Evolutionary conservation across 2,329 filamentous ascomycete species (phyloP).

Genomic region (Talaromyces rugulosus): DNA sequence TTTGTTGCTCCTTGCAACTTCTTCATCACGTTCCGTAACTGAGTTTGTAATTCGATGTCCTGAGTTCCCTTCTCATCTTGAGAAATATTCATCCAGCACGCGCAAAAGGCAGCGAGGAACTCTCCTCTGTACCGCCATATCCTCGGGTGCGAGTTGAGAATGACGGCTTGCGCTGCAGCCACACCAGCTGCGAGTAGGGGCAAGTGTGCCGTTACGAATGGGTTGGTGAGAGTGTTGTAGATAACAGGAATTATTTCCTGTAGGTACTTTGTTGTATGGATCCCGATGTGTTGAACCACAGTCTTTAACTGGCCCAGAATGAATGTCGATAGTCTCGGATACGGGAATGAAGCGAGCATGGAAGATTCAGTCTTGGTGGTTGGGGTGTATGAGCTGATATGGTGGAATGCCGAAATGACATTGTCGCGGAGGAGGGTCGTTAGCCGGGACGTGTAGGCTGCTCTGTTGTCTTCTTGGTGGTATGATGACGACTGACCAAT

Average conservation of each 20-base stretch:
- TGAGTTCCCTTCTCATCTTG: constrained; percentile 25
- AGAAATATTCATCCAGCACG: constrained; percentile 59
- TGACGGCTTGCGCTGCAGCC: constrained; percentile 52
- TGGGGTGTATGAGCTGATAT: constrained; percentile 43
- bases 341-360: constrained; percentile 39
- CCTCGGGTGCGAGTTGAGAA: constrained; percentile 67
- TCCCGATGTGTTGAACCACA: constrained; percentile 28
- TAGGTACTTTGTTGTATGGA: constrained; percentile 36
- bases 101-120: constrained; percentile 57
- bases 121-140: constrained; percentile 60
- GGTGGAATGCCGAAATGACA: constrained; percentile 36
- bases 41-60: constrained; percentile 18
- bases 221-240: constrained; percentile 61
- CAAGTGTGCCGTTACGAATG: constrained; percentile 58
- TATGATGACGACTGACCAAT: constrained; percentile 12
- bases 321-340: constrained; percentile 47
- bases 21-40: constrained; percentile 16
- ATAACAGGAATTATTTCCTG: constrained; percentile 66
- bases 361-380: constrained; percentile 38
- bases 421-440: constrained; percentile 29
- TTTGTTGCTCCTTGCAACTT: constrained; percentile 20
- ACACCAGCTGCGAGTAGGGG: constrained; percentile 52
- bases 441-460: constrained; percentile 21
- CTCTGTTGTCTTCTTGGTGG: constrained; percentile 15
- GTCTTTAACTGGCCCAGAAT: constrained; percentile 27